A percentile compares a stretch with the other conserved stretches of the same genome.
phyloP scores from a whole-genome alignment of 2,329 filamentous ascomycete genomes.

The Hypoxylon sp. region DNA sequence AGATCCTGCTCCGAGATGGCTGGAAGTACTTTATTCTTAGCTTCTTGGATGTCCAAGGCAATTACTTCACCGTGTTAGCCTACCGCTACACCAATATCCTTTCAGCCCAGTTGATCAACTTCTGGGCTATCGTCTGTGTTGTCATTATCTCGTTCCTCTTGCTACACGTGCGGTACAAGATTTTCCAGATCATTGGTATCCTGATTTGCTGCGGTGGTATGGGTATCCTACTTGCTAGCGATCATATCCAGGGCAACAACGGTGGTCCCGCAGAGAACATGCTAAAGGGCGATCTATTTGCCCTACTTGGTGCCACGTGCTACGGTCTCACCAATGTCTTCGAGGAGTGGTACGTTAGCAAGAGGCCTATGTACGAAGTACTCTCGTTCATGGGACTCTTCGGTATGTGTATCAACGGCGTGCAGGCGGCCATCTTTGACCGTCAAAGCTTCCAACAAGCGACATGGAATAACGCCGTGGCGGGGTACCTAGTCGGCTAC shows the following conservation, averaged over 20 bases:
- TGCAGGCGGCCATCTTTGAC: conserved; percentile 93
- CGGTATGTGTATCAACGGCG: conserved; percentile 91
- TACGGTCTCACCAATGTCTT: conserved; percentile 94
- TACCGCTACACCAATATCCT: conserved; percentile 94
- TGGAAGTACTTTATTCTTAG: conserved; percentile 96
- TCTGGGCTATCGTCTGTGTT: conserved; percentile 97
- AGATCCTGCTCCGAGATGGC: conserved; percentile 77
- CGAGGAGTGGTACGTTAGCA: conserved; percentile 94
- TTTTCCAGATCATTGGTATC: conserved; percentile 88
- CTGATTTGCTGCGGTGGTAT: conserved; percentile 91
- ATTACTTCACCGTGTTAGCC: conserved; percentile 97
- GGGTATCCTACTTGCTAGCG: conserved; percentile 87
- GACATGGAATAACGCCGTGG: conserved; percentile 76
- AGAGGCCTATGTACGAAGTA: conserved; percentile 91
- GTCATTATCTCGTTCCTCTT: conserved; percentile 86
- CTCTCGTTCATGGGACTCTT: conserved; percentile 91
- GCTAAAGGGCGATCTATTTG: conserved; percentile 94
- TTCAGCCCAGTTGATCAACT: conserved; percentile 95
- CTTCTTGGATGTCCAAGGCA: conserved; percentile 95
- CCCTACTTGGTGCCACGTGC: conserved; percentile 87
- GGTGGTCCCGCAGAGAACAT: conserved; percentile 77
- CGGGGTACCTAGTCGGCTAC: conserved; percentile 90
- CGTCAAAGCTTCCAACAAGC: conserved; percentile 77
- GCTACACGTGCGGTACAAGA: conserved; percentile 90
- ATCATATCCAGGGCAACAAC: conserved; percentile 85